Base-by-base conservation (phyloP, 768 basidiomycete species). In the Dendrothele bispora region DNA sequence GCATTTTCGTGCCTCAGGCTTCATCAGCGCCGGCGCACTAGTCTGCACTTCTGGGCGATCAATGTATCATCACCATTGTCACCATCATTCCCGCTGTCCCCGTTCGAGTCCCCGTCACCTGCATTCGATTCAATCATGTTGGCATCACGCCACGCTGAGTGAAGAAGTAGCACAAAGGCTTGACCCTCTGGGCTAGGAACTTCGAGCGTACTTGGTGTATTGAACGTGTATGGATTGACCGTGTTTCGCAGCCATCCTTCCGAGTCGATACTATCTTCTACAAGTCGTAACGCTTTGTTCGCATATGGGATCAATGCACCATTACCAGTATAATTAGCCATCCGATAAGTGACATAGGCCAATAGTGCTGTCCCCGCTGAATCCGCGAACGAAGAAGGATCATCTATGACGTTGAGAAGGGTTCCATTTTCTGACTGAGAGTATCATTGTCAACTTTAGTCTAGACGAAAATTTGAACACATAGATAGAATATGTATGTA, bases 281-380 rank as follows among this genome's bases (percentile, higher is more conserved):
- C 63, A 18, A 74, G 54, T 15, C 58, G 40, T 34, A 73, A 54
- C 2, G 73, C 77, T 32, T 59, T 64, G 50, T 70, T 62, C 5
- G 80, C 80, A 20, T 66, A 55, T 2, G 63, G 59, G 29, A 80
- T 60, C 43, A 71, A 62, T 10, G 63, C 59, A 22, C 54, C 54
- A 50, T 70, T 63, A 27, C 65, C 58, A 4, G 71, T 73, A 48
- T 79, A 62, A 3, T 60, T 52, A 12, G 79, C 76, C 62, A 80
- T 69, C 27, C 82, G 74, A 57, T 79, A 83, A 5, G 80, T 78
- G 8, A 73, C 68, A 2, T 81, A 69, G 3, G 80, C 82, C 36
- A 85, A 66, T 4, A 84, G 66, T 0, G 83, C 81, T 3, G 82
- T 84, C 14, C 73, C 69, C 2, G 82, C 62, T 3, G 78, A 65